Conservation (phyloP, 495 filamentous ascomycete genomes). For the Baudoinia panamericana region DNA sequence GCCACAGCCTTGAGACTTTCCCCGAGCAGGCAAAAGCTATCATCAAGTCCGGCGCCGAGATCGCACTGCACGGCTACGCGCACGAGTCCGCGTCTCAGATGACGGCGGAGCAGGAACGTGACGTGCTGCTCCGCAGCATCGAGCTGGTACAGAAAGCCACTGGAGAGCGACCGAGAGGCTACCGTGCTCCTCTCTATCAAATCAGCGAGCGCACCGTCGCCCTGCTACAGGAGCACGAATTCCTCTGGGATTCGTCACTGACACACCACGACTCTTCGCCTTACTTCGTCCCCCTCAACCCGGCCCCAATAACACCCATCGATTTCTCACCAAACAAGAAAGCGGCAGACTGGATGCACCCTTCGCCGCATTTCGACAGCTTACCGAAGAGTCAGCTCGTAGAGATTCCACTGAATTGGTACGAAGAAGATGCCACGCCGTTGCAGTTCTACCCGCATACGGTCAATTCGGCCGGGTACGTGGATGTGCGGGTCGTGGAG, state of each 20-base stretch:
- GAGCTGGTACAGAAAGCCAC: slow-evolving; percentile 36
- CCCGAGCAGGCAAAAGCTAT: slow-evolving; percentile 40
- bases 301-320: slow-evolving; percentile 35
- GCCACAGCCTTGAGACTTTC: slow-evolving; percentile 50
- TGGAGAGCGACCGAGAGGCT: slow-evolving; percentile 42
- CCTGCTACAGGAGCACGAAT: slow-evolving; percentile 41
- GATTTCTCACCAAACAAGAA: slow-evolving; percentile 38
- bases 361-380: slow-evolving; percentile 27
- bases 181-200: slow-evolving; percentile 47
- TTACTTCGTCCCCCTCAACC: slow-evolving; percentile 38
- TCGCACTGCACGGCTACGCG: slow-evolving; percentile 49
- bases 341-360: slow-evolving; percentile 44
- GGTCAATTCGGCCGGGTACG: slow-evolving; percentile 42
- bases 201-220: slow-evolving; percentile 41
- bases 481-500: slow-evolving; percentile 39
- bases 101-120: slow-evolving; percentile 43
- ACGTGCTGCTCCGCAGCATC: slow-evolving; percentile 43
- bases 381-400: slow-evolving; percentile 32
- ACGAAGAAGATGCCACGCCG: slow-evolving; percentile 47
- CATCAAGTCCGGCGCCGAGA: slow-evolving; percentile 43
- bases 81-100: slow-evolving; percentile 46
- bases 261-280: slow-evolving; percentile 42
- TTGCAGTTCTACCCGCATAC: slow-evolving; percentile 40
- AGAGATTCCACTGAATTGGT: slow-evolving; percentile 43
- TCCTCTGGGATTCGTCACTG: slow-evolving; percentile 45